These are phyloP conservation scores for Wickerhamiella bombiphila DNA, from an alignment of 805 yeast species.

Conservation along the genomic window DNA sequence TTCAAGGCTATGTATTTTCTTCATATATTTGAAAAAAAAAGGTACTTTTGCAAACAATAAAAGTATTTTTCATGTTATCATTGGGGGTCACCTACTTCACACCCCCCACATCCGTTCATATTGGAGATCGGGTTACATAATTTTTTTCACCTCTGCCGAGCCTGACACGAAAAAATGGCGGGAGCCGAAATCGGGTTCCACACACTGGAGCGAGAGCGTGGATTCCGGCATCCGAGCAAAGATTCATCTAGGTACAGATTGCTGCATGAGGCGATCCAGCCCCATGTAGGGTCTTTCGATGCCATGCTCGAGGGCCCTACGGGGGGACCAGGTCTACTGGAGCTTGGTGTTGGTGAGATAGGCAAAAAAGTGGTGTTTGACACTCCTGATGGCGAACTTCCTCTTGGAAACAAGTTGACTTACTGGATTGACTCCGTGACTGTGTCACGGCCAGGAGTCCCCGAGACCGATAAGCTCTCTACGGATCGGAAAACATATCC, in stretches of 20 bases:
- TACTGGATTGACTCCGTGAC: conserved; percentile 82
- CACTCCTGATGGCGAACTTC: conserved; percentile 41
- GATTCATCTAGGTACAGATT: conserved; percentile 72
- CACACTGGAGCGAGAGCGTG: conserved; percentile 76
- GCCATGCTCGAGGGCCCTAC: conserved; percentile 81
- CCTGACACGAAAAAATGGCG: not conserved
- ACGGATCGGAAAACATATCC: conserved; percentile 70
- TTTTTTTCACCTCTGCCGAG: conserved; percentile 5
- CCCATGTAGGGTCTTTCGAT: conserved; percentile 92
- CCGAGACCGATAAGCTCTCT: conserved; percentile 56
- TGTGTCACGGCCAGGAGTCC: conserved; percentile 71
- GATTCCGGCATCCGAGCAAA: conserved; percentile 80
- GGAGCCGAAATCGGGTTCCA: conserved; percentile 27
- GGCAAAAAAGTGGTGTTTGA: conserved; percentile 80
- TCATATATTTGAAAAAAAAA: too few species aligned
- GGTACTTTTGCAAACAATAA: too few species aligned
- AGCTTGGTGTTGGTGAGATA: conserved; percentile 75
- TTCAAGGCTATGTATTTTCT: too few species aligned
- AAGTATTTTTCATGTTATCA: too few species aligned
- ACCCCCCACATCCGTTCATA: not conserved
- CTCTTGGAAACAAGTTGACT: conserved; percentile 71
- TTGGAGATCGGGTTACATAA: conserved; percentile 4
- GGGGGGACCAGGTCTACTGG: conserved; percentile 54
- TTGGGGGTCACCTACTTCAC: too few species aligned
- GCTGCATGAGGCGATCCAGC: conserved; percentile 77